Base-by-base conservation (phyloP, 2,329 filamentous ascomycete species). In the Talaromyces rugulosus region DNA sequence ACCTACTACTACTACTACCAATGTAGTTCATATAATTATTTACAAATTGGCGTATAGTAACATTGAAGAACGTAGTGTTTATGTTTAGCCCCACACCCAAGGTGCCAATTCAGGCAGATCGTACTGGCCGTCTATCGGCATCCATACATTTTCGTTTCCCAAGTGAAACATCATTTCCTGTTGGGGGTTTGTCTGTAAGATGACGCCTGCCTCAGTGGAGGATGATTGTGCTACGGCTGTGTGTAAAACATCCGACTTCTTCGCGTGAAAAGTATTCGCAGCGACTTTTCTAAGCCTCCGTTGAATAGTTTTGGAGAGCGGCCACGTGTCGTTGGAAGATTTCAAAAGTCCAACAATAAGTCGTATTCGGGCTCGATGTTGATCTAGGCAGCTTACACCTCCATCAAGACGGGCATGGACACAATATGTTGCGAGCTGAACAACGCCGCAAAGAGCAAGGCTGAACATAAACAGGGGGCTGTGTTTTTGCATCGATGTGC, bases 301-400 rank as follows among this genome's bases (percentile, higher is more conserved):
- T 27, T 61, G 59, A 16, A 61, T 56, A 1, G 50, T 31, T n/a
- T 61, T 61, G 16, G 52, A 61, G 9, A 61, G 59, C 12, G 53
- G n/a, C 59, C 59, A 61, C 6, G 53, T 61, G 9, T 61, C 59
- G 14, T 42, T 61, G 8, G 52, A 55, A 14, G 59, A 61, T 33
- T 51, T 61, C 14, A 64, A 42, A 23, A 61, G 58, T 3, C 62
- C 62, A 28, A 62, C 44, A 18, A 64, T 40, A n/a, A 64, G 62
- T 34, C 56, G 56, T 14, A 64, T 56, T 14, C 62, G 56, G 30
- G 62, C 61, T 3, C 60, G 58, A 40, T 64, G 62, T 59, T 62
- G 60, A 9, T 64, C 62, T 14, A 62, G 50, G 56, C 62, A 64
- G 18, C 62, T 62, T 4, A 31, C 40, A 40, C 50, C 30, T n/a